These are phyloP conservation scores for Nakazawaea siamensis DNA, from an alignment of 805 yeast species.

Conservation along the genomic window DNA sequence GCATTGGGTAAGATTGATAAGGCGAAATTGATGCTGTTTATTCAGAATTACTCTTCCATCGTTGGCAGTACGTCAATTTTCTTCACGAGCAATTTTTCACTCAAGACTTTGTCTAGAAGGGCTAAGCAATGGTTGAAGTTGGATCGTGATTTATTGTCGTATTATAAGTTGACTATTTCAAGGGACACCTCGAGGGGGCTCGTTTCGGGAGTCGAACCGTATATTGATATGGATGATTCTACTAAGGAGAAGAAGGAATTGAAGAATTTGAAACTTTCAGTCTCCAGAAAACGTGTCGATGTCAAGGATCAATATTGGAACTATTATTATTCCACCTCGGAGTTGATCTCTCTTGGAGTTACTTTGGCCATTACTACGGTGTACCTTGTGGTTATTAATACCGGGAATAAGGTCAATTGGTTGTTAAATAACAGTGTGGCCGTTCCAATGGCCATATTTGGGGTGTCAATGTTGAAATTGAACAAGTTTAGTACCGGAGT, in stretches of 20 bases:
- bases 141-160: conserved; percentile 16
- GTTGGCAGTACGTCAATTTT: conserved; percentile 26
- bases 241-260: conserved; percentile 23
- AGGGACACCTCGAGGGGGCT: conserved; percentile 18
- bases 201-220: conserved; percentile 25
- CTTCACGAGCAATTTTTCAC: conserved; percentile 19
- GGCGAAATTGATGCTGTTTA: conserved; percentile 20
- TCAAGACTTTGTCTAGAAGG: conserved; percentile 20
- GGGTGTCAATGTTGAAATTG: conserved; percentile 29
- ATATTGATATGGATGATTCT: conserved; percentile 21
- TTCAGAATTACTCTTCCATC: conserved; percentile 28
- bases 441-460: conserved; percentile 32
- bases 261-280: conserved; percentile 17
- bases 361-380: conserved; percentile 8
- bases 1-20: conserved; percentile 24
- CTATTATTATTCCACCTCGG: conserved; percentile 24
- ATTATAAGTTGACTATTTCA: conserved; percentile 34
- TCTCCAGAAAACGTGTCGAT: conserved; percentile 16
- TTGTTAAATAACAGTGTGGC: conserved; percentile 35
- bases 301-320: conserved; percentile 25
- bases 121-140: conserved; percentile 19
- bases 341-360: conserved; percentile 16
- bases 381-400: conserved; percentile 1
- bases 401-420: conserved; percentile 33
- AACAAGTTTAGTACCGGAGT: conserved; percentile 38